Evolutionary conservation across 495 filamentous ascomycete species (phyloP), one percentile per base, ranked within the genome.

Genomic region (Aspergillus panamensis): DNA sequence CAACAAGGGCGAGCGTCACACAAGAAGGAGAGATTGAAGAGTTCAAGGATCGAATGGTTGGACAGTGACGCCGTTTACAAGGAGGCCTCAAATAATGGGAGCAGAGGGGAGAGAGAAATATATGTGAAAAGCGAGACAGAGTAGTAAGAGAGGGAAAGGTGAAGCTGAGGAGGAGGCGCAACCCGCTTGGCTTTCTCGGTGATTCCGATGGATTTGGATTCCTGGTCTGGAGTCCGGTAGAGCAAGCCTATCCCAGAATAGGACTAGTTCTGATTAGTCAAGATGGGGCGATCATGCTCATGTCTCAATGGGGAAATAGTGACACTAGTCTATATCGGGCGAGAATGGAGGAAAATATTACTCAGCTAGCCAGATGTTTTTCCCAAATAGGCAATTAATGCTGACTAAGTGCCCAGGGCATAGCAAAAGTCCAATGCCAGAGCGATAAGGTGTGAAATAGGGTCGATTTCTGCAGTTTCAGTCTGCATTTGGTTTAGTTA

Each of bases 1-100:
- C 35, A 48, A 35, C 60, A 63, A 65, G 56, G 59, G 57, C 52
- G 57, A 54, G 61, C 35, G 62, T 68, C 60, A 62, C 60, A 62
- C 55, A 50, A 55, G 25, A 25, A 44, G 55, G 48, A 35, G 45
- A 45, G 32, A 47, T 25, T 45, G n/a, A 30, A 17, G 42, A 48
- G 53, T 12, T 19, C 45, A 42, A 42, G 52, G 57, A 43, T 42
- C 47, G 56, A 49, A 57, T 45, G 49, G 50, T 51, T 62, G 53
- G 62, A 49, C 49, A 57, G 30, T 40, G 37, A 29, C n/a, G 30
- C 37, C 31, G 35, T 44, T 35, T 13, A 37, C 9, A 48, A 13
- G 32, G 30, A 30, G 37, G 30, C 16, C 16, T 16, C 37, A 9
- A 16, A 16, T 13, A 6, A 17, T 32, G 25, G 35, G 43, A 37